Conservation (phyloP, 164 flowering plant genomes). For the Vitis riparia region DNA sequence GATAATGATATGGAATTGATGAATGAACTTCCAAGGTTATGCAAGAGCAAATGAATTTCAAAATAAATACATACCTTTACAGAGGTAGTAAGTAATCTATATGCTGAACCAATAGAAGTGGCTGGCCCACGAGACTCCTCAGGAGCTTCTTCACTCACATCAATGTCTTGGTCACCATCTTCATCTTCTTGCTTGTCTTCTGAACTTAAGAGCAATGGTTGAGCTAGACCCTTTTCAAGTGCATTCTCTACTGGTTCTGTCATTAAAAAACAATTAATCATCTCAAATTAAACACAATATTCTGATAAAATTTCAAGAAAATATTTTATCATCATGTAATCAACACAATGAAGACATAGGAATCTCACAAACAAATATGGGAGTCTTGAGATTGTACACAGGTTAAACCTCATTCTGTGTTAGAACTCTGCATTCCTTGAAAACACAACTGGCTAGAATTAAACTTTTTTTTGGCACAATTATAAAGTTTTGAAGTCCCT, state of each 20-base stretch:
- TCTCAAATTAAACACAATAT: slow-evolving; percentile 11
- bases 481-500: too few species aligned
- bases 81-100: slow-evolving; percentile 67
- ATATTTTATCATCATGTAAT: neutral
- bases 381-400: too few species aligned
- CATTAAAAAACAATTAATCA: slow-evolving; percentile 15
- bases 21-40: neutral
- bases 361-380: too few species aligned
- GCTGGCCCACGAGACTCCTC: slow-evolving; percentile 56
- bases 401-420: too few species aligned
- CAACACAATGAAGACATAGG: too few species aligned
- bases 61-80: slow-evolving; percentile 46
- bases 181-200: slow-evolving; percentile 38
- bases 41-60: neutral
- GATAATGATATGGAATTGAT: neutral
- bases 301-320: neutral
- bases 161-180: slow-evolving; percentile 53
- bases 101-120: slow-evolving; percentile 56
- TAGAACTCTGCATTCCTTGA: too few species aligned
- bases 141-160: slow-evolving; percentile 58
- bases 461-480: too few species aligned
- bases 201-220: slow-evolving; percentile 52
- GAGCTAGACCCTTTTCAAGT: slow-evolving; percentile 56
- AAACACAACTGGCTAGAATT: too few species aligned
- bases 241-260: slow-evolving; percentile 27